Base-by-base conservation (phyloP, 192 early-diverging fungal species). In the Mortierella claussenii region DNA sequence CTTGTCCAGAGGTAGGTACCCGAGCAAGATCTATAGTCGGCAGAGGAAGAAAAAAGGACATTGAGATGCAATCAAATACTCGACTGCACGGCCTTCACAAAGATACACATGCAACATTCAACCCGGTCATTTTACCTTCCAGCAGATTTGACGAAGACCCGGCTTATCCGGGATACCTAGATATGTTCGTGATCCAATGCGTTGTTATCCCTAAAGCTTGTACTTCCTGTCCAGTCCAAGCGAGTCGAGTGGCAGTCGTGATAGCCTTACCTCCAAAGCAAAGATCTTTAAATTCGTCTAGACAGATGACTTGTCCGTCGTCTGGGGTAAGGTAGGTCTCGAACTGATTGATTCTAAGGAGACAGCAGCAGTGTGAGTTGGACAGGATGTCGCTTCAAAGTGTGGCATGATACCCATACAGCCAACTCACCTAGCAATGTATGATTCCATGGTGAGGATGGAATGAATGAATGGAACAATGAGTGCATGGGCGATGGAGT, bases 151-250 rank as follows among this genome's bases (percentile, higher is more conserved):
- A 53, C 89, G 85, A 30, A 89, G 75, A 43, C 85, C 82, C 7
- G 82, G 68, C 56, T 86, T 83, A 57, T 93, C 91, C n/a, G 91
- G 91, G 49, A 93, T 90, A 18, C 91, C 91, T 92, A 54, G 9
- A 32, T 32, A 42, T 24, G 18, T n/a, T 24, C 20, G n/a, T 32
- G 4, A 36, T 1, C 6, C 3, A 13, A 28, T 10, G 7, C 12
- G 42, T 47, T 43, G 57, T 57, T 23, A 11, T 57, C 13, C 7
- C n/a, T 27, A 20, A 23, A 1, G n/a, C n/a, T n/a, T n/a, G n/a
- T n/a, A n/a, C n/a, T n/a, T n/a, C n/a, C n/a, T n/a, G n/a, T n/a
- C n/a, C n/a, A n/a, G n/a, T n/a, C n/a, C n/a, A n/a, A n/a, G n/a
- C n/a, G n/a, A n/a, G n/a, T n/a, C n/a, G n/a, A n/a, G n/a, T n/a